Evolutionary conservation across 305 asterid species (phyloP), one percentile per base, ranked within the genome.

Genomic region (Solanum hybrid): DNA sequence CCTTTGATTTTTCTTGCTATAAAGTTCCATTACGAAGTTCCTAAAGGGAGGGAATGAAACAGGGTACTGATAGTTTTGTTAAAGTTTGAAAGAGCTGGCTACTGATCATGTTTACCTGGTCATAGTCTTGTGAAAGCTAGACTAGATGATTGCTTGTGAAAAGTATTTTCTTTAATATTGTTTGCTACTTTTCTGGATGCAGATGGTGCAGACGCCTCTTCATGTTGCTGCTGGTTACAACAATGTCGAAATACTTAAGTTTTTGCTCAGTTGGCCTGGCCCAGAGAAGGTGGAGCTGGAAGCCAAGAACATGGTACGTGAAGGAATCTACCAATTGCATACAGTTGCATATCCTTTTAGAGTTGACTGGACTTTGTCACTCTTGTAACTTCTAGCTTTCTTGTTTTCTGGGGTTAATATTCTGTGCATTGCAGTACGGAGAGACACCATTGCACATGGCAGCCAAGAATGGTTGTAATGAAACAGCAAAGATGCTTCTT

Each of bases 361-460:
- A 87, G 88, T 51, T 88, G 31, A 73, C 72, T 81, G 75, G 79
- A 15, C 37, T 77, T 80, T 37, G 20, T 57, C 72, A 14, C 75
- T 45, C 82, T 82, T 82, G 27, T 91, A 38, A 24, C 84, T 14
- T 90, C 15, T 9, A 10, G 12, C 77, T 33, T 38, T 82, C 79
- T 32, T 91, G 57, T 83, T 88, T 76, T 39, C 79, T 32, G 70
- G 79, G 39, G 70, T 51, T 84, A 65, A 51, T 68, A n/a, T 90
- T 75, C 90, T 88, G 68, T 89, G 24, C 22, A 81, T 94, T 90
- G 91, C 89, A 97, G 99, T 96, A 97, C 88, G 99, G 99, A 80
- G 99, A 97, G 93, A 96, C 99, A 78, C 99, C 99, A 51, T 92
- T 97, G 94, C 99, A 96, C 90, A 97, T 97, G 99, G 99, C 99